Base-by-base conservation (phyloP, 345 rosid species). In the Combretum micranthum region DNA sequence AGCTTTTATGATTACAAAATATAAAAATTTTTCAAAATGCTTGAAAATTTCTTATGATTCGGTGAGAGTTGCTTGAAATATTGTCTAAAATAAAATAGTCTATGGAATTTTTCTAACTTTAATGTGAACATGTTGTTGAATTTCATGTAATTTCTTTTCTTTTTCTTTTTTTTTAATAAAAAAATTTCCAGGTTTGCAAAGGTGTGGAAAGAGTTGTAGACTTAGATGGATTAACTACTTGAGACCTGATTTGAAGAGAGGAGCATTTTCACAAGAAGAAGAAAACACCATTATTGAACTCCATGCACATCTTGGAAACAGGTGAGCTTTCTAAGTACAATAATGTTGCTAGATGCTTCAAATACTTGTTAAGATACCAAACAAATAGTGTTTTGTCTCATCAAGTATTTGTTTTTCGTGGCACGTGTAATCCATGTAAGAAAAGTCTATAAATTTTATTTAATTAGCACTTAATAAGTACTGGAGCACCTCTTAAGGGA, bases 181-280 rank as follows among this genome's bases (percentile, higher is more conserved):
- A n/a, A 20, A 9, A 22, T 63, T 57, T 18, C 17, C 83, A 87
- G 97, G 97, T 53, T 62, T 90, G 56, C 97, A 87, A 62, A 83
- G 97, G 63, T 90, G 97, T 70, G 97, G 97, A 4, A 90, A 90
- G 70, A 90, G 97, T 65, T 90, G 97, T 75, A 75, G 97, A 61
- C 72, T 90, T 56, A 82, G 97, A 64, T 90, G 97, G 97, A 90
- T 90, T 68, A 90, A 90, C 64, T 87, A 90, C 76, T 55, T 90
- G 68, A 80, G 98, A 76, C 98, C 98, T 61, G 98, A 91, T 78
- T 77, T 91, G 72, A 91, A 91, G 72, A 60, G 98, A 73, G 98
- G 98, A 61, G 81, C 96, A 77, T 88, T 91, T 62, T 91, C 98
- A 15, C 83, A 76, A 17, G 81, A 84, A 60, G 98, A 91, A 76